These are phyloP conservation scores for Camellia granthamiana DNA, from an alignment of 148 eudicot species.

Conservation along the genomic window DNA sequence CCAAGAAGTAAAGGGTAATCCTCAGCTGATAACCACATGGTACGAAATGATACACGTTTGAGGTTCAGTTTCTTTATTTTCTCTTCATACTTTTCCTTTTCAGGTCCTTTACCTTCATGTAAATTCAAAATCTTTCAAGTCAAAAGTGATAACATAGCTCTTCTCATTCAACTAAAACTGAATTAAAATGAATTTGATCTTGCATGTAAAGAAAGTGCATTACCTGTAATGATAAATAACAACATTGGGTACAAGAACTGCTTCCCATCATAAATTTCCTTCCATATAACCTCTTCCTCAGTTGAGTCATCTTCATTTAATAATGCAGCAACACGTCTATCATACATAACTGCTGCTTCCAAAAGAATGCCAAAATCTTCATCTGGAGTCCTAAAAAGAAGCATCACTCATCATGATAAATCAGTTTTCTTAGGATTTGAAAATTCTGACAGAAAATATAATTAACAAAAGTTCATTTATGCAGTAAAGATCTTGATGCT, in stretches of 20 bases:
- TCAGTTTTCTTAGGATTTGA: no score
- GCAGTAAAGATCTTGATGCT: not conserved
- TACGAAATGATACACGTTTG: conserved; percentile 91
- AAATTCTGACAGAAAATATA: not conserved
- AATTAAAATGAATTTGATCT: not conserved
- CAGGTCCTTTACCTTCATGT: conserved; percentile 88
- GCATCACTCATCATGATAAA: not conserved
- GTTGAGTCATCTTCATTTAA: conserved; percentile 72
- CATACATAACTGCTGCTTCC: conserved; percentile 98
- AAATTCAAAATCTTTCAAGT: conserved; percentile 9
- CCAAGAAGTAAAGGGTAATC: conserved; percentile 96
- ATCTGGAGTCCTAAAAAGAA: conserved; percentile 83
- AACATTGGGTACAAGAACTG: conserved; percentile 55
- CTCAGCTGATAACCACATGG: conserved; percentile 96
- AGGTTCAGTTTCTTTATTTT: conserved; percentile 79
- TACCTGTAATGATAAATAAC: conserved; percentile 91
- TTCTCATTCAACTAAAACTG: not conserved
- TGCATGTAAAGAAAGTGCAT: conserved; percentile 12
- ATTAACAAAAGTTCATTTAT: not conserved
- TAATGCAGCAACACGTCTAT: conserved; percentile 90
- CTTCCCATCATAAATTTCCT: conserved; percentile 53
- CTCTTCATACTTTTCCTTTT: conserved; percentile 82
- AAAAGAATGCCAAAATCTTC: conserved; percentile 92
- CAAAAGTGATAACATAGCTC: conserved; percentile 2
- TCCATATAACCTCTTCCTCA: conserved; percentile 56